A percentile compares a stretch with the other conserved stretches of the same genome.
Evolutionary conservation across 495 filamentous ascomycete species (phyloP).

Genomic region (Talaromyces liani): DNA sequence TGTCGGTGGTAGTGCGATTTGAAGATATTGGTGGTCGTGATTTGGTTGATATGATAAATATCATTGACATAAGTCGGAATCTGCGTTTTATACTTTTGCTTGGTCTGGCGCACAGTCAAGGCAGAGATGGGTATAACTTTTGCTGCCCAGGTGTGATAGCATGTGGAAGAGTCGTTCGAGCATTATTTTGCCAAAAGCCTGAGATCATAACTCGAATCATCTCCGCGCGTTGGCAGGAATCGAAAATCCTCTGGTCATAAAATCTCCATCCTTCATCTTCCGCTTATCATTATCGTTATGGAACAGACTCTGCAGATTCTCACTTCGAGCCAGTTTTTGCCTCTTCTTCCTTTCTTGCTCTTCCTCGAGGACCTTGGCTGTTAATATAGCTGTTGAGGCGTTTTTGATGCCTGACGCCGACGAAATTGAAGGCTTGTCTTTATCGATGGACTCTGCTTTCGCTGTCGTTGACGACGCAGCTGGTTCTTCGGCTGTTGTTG

Average conservation of each 20-base stretch:
- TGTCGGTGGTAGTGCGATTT: too few relatives aligned
- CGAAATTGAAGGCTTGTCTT: slow-evolving; percentile 19
- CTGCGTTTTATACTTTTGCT: neutral
- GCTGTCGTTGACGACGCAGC: neutral
- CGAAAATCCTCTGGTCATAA: slow-evolving; percentile 71
- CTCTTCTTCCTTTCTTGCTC: slow-evolving; percentile 75
- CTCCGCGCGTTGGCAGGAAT: slow-evolving; percentile 34
- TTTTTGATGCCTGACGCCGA: slow-evolving; percentile 66
- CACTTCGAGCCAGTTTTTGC: slow-evolving; percentile 61
- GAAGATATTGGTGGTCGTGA: too few relatives aligned
- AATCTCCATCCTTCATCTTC: slow-evolving; percentile 54
- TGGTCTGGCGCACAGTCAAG: neutral
- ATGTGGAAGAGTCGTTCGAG: too few relatives aligned
- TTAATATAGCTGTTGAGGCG: slow-evolving; percentile 72
- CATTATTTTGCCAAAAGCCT: too few relatives aligned
- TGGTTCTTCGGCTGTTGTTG: slow-evolving; percentile 2
- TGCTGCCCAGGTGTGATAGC: too few relatives aligned
- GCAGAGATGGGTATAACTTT: neutral
- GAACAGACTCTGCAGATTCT: slow-evolving; percentile 65
- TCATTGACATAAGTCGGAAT: neutral
- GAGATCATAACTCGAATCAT: neutral
- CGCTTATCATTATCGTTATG: slow-evolving; percentile 43
- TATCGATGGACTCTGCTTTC: slow-evolving; percentile 11
- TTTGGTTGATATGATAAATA: too few relatives aligned
- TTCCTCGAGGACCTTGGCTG: slow-evolving; percentile 77